phyloP scores from a whole-genome alignment of 306 rosid species.

The Gleditsia sinensis region DNA sequence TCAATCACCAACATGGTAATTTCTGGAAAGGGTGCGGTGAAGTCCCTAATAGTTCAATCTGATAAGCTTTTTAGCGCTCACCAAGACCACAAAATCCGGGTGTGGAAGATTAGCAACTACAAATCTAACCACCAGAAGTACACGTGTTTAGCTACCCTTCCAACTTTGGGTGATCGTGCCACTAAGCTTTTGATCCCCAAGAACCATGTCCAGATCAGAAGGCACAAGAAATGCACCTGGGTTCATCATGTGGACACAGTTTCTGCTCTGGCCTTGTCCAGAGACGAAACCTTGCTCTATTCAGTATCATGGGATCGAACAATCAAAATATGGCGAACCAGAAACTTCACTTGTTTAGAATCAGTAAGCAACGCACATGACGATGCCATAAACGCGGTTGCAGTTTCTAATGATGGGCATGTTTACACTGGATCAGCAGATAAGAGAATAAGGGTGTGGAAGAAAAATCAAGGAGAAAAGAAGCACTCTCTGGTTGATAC shows the following conservation, averaged over 20 bases:
- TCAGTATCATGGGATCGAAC: conserved; percentile 96
- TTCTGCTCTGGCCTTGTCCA: conserved; percentile 75
- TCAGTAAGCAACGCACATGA: conserved; percentile 75
- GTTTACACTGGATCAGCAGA: conserved; percentile 91
- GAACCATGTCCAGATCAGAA: conserved; percentile 73
- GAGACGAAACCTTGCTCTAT: conserved; percentile 61
- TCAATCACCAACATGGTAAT: conserved; percentile 32
- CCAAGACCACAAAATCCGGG: conserved; percentile 88
- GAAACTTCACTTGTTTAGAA: conserved; percentile 79
- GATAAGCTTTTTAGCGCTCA: conserved; percentile 80
- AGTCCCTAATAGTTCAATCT: conserved; percentile 63
- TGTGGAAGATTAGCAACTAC: conserved; percentile 65
- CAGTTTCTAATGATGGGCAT: conserved; percentile 58
- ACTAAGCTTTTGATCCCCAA: conserved; percentile 57
- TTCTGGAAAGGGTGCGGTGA: conserved; percentile 83
- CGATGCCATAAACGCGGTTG: conserved; percentile 85
- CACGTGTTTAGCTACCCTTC: conserved; percentile 75
- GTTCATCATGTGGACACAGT: conserved; percentile 92
- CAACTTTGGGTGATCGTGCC: conserved; percentile 75
- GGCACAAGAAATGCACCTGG: conserved; percentile 90
- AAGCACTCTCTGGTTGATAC: conserved; percentile 53
- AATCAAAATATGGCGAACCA: conserved; percentile 76
- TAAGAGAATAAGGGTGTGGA: conserved; percentile 81
- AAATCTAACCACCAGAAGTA: conserved; percentile 44
- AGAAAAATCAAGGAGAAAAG: conserved; percentile 46